Base-by-base conservation (phyloP, 1,284 basidiomycete species). In the Ustilago hordei region DNA sequence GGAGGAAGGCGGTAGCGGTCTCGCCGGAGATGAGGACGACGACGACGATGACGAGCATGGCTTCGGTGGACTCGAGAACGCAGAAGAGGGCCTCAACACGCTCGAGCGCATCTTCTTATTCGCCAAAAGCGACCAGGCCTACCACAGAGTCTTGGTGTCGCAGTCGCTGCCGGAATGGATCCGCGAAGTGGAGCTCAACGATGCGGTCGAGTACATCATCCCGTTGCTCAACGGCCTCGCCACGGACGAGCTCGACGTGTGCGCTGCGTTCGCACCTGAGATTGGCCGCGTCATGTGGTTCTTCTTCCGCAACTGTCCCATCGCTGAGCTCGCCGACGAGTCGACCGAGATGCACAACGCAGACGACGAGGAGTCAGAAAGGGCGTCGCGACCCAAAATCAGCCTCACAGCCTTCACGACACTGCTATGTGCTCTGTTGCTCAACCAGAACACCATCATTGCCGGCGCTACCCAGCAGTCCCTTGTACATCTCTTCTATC, bases 21-120 rank as follows among this genome's bases (percentile, higher is more conserved):
- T 45, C 36, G 58, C 47, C 31, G 60, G 38, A 12, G 67, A 65
- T 9, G 50, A 56, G 52, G 57, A 62, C 17, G 64, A 68, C 4
- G 64, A 70, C 8, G 61, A 69, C 35, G 55, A 62, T 4, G 64
- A 64, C 13, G 68, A 66, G 55, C 69, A 69, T 13, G 69, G 66
- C 41, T 55, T 60, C 17, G 60, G 47, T 28, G 67, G 34, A 15
- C 50, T 55, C 31, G 75, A 80, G 17, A 55, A 65, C 9, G 61
- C 55, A 31, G 76, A 79, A 28, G 79, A 80, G 35, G 65, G 80
- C 86, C 88, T 80, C 93, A 95, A 81, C 90, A 91, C 78, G 64
- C 90, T 96, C 62, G 95, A 99, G 88, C 92, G 93, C 82, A 97
- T 98, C 79, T 98, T 97, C 87, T 89, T 98, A 34, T 95, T 95